Evolutionary conservation across 2,329 filamentous ascomycete genomes (phyloP).

Genomic region (Xylaria sp.): DNA sequence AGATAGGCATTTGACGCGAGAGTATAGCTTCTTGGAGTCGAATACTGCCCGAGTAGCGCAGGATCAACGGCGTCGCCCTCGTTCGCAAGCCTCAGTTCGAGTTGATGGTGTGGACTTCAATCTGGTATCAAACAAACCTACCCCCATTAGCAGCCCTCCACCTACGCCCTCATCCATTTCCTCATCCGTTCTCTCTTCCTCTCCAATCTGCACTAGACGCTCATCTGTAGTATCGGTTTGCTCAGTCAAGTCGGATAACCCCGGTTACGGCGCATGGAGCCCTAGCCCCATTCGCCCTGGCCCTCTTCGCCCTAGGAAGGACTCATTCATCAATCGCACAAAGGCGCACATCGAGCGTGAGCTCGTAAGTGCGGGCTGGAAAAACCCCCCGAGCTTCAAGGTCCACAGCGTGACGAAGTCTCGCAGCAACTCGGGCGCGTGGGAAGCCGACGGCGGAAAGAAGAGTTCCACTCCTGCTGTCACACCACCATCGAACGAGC

Average conservation of each 20-base stretch:
- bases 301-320: conserved; percentile 26
- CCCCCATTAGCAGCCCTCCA: not conserved
- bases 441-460: not conserved
- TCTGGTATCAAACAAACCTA: not conserved
- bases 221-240: not conserved
- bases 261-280: conserved; percentile 33
- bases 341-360: conserved; percentile 16
- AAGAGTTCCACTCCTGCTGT: not conserved
- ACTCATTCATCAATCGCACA: conserved; percentile 37
- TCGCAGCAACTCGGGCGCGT: not conserved
- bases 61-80: not conserved
- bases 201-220: not conserved
- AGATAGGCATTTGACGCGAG: conserved; percentile 8
- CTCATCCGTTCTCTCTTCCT: not conserved
- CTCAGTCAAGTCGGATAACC: conserved; percentile 19
- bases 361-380: conserved; percentile 31
- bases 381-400: conserved; percentile 35
- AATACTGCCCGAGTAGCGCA: not conserved
- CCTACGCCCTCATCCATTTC: not conserved
- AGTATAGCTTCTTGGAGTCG: not conserved
- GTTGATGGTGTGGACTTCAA: conserved; percentile 21
- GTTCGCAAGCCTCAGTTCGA: not conserved
- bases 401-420: conserved; percentile 34
- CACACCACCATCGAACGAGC: not conserved
- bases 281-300: conserved; percentile 31